phyloP scores from a whole-genome alignment of 768 basidiomycete species.

The Hemileccinum impolitum region DNA sequence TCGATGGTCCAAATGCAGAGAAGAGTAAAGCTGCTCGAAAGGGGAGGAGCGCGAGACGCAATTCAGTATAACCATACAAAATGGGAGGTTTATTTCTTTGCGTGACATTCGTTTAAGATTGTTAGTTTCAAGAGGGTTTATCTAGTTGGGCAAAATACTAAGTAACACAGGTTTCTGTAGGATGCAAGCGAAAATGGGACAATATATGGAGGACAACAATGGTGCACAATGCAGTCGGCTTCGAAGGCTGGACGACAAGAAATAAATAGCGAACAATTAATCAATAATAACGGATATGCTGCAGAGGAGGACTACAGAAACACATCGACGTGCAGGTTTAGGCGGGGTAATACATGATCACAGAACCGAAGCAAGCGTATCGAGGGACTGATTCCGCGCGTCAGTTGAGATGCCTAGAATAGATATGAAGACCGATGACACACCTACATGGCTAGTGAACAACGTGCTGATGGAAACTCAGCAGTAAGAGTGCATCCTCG shows the following conservation, averaged over 20 bases:
- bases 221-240: slow-evolving; percentile 5
- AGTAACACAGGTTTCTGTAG: slow-evolving; percentile 21
- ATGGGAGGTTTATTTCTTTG: background rate
- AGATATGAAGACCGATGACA: background rate
- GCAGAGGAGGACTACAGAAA: slow-evolving; percentile 15
- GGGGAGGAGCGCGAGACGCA: slow-evolving; percentile 74
- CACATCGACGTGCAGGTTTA: slow-evolving; percentile 8
- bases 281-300: slow-evolving; percentile 36
- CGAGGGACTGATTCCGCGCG: slow-evolving; percentile 10
- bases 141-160: slow-evolving; percentile 11
- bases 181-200: slow-evolving; percentile 5
- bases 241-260: slow-evolving; percentile 2
- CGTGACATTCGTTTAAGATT: too few species aligned
- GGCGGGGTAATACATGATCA: slow-evolving; percentile 21
- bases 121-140: slow-evolving; percentile 16
- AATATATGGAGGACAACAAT: too few species aligned
- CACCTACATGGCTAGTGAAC: slow-evolving; percentile 44
- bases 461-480: slow-evolving; percentile 70
- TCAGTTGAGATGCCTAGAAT: slow-evolving; percentile 6
- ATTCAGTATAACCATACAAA: slow-evolving; percentile 53
- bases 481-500: slow-evolving; percentile 70
- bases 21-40: slow-evolving; percentile 51
- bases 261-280: slow-evolving; percentile 31
- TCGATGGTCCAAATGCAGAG: slow-evolving; percentile 51
- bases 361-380: slow-evolving; percentile 13